Percentiles rank a stretch among this genome's conserved stretches.
Conservation (phyloP, 441 rosid species). For the Kokia cookei region DNA sequence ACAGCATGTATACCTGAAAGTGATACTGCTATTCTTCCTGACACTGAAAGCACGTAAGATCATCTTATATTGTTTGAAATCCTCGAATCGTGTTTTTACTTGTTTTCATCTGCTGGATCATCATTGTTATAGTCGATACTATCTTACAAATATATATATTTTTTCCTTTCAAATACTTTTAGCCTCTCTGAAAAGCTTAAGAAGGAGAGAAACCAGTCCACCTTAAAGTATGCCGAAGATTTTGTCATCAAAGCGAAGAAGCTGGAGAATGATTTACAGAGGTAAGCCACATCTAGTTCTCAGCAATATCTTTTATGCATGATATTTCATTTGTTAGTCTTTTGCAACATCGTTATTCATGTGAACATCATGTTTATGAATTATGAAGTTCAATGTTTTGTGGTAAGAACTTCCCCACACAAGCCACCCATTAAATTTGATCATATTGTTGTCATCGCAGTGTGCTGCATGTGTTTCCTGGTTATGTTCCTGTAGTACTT, state of each 20-base stretch:
- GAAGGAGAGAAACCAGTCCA: conserved; percentile 33
- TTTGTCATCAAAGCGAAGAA: conserved; percentile 45
- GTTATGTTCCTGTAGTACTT: background rate
- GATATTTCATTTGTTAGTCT: background rate
- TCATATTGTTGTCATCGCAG: background rate
- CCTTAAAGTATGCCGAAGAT: conserved; percentile 46
- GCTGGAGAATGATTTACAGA: conserved; percentile 51
- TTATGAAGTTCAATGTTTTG: background rate
- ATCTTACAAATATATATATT: background rate
- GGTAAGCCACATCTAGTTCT: conserved; percentile 28
- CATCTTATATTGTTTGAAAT: conserved; percentile 1
- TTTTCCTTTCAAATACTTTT: conserved; percentile 9
- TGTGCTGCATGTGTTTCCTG: background rate
- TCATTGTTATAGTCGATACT: background rate
- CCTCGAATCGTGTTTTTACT: background rate
- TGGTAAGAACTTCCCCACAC: background rate
- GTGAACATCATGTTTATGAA: background rate
- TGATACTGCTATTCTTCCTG: conserved; percentile 22
- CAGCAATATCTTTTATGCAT: background rate
- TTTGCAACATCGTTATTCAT: background rate
- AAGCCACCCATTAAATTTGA: background rate
- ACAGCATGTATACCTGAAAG: conserved; percentile 24
- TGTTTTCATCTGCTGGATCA: background rate
- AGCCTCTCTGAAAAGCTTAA: conserved; percentile 37
- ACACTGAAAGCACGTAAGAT: conserved; percentile 47